These are phyloP conservation scores for Coemansia sp. DNA, from an alignment of 371 early-diverging fungal genomes.

Conservation along the genomic window DNA sequence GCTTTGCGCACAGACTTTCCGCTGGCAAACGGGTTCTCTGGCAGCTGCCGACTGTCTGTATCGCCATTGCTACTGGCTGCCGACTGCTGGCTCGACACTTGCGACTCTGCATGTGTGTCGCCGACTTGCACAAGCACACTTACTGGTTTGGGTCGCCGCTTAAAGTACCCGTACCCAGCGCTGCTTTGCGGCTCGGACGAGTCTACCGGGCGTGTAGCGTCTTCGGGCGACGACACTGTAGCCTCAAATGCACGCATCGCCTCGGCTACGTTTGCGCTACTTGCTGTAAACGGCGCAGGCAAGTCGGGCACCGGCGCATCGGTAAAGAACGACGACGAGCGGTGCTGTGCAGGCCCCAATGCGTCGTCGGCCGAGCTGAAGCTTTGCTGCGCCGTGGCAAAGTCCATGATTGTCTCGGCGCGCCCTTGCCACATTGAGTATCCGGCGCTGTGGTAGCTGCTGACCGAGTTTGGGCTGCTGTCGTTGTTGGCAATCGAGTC, in stretches of 20 bases:
- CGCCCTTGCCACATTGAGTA: constrained; percentile 44
- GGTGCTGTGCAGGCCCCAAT: constrained; percentile 8
- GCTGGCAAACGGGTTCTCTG: neutral
- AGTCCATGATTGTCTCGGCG: constrained; percentile 47
- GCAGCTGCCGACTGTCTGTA: neutral
- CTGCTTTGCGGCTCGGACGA: neutral
- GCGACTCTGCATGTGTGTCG: constrained; percentile 8
- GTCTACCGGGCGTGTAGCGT: neutral
- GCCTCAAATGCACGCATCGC: constrained; percentile 12
- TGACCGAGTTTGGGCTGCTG: constrained; percentile 43
- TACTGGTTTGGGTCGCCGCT: constrained; percentile 22
- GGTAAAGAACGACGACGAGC: constrained; percentile 4
- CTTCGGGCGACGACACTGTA: neutral
- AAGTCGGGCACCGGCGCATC: constrained; percentile 22
- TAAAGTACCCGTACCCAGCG: constrained; percentile 3
- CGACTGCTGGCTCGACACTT: constrained; percentile 9
- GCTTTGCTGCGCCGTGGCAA: constrained; percentile 48
- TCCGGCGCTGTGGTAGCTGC: constrained; percentile 51
- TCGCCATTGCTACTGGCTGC: too few species aligned
- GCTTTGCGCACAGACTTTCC: constrained; percentile 28
- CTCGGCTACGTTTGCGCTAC: constrained; percentile 4
- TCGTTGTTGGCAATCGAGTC: constrained; percentile 16
- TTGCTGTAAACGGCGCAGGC: constrained; percentile 10
- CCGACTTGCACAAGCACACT: constrained; percentile 46
- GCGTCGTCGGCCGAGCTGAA: constrained; percentile 41